Evolutionary conservation across 116 monocot species (phyloP), one percentile per base, ranked within the genome.

Genomic region (Posidonia oceanica): DNA sequence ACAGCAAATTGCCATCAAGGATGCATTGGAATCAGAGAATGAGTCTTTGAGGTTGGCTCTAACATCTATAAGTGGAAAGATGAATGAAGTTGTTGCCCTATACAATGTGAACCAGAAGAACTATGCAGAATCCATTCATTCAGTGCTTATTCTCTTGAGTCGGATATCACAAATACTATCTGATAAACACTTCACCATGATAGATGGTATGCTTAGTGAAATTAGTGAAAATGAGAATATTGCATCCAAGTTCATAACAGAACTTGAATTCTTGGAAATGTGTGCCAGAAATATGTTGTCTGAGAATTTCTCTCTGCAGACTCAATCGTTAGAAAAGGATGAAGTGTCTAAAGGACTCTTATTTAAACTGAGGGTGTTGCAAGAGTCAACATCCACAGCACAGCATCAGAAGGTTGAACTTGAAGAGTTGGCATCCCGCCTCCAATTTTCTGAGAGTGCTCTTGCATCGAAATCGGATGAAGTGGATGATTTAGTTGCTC

Each of bases 371-470:
- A 78, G 72, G 12, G 72, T 83, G 60, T 42, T 87, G 17, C 87
- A 87, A 62, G 87, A 91, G 71, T 87, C 84, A 17, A 69, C 85
- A 52, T 78, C 82, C 38, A n/a, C 68, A 62, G 77, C 81, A 70
- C 79, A 86, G 63, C 71, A 75, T 40, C 77, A 84, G 58, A 71
- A 80, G 42, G 69, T 76, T 76, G 72, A 84, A 64, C 41, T 79
- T 59, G 62, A 77, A 42, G 59, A 75, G 36, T 60, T 85, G 76
- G 71, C n/a, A 63, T 74, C 44, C 41, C 29, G 21, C 52, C 15
- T 87, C 44, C 74, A 83, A 41, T 80, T 55, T 66, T 59, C 80
- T 39, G 75, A 85, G 73, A 63, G 76, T n/a, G 75, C 83, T 52
- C 70, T 87, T 44, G 54, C 48, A 72, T 64, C 53, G 4, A 79